Base-by-base conservation (phyloP, 169 alveolate species). In the Hammondia hammondi region DNA sequence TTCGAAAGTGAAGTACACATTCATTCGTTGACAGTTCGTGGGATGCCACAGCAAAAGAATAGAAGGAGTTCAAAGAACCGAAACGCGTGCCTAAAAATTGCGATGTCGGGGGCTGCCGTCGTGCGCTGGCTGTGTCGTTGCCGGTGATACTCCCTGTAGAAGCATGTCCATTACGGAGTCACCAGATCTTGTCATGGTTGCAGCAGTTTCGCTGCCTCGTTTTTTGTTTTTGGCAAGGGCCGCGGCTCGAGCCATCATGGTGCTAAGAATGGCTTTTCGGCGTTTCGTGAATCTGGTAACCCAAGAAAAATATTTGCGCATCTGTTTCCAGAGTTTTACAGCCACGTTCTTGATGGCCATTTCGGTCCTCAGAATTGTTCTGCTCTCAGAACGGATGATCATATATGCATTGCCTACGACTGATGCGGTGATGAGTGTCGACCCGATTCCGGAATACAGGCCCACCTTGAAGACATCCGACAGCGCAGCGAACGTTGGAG, bases 381-480 rank as follows among this genome's bases (percentile, higher is more conserved):
- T 21, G 43, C 90, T 82, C 43, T 82, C 72, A 14, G 90, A 82
- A 17, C 90, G 90, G 39, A 82, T 52, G 43, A 82, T 82, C 43
- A 45, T 27, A 70, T 82, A 82, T 52, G 39, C 57, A 45, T 35
- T 82, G 19, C 71, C 70, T 4, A 82, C 27, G 71, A 27, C 90
- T 14, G 43, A 17, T 2, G 90, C 90, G 35, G 43, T 4, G 52
- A 82, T 43, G 70, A 82, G 21, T 43, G 90, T 82, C 43, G 90
- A 82, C 39, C 90, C 90, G n/a, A 82, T 87, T 21, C 95, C 95
- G 27, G 95, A 48, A 70, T 85, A 93, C 71, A 93, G 77, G 56
- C 95, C 95, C 37, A 93, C 91, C 24, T 81, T 92, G 56, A 93
- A 93, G 81, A 93, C 95, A 21, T 93, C 93, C 35, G 91, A 85